These are phyloP conservation scores for Globisporangium paddicum DNA, from an alignment of 352 stramenopile genomes.

Conservation along the genomic window DNA sequence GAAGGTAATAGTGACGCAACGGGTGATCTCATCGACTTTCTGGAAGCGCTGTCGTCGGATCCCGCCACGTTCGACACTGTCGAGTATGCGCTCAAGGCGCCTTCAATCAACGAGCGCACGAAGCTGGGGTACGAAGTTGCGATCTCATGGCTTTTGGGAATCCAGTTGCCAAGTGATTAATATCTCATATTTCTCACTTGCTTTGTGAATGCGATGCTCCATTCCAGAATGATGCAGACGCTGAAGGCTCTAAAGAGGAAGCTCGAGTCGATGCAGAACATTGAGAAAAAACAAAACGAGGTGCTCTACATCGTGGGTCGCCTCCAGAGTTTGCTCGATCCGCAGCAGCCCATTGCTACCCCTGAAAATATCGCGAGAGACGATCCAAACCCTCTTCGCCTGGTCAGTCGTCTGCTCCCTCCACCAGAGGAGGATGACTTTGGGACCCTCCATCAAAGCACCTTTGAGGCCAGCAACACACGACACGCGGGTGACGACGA, in stretches of 20 bases:
- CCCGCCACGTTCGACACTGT: constrained; percentile 10
- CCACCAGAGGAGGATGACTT: constrained; percentile 12
- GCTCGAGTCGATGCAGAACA: background rate
- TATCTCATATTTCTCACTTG: background rate
- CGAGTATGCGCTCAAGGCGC: background rate
- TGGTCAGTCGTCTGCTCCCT: background rate
- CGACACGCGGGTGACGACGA: constrained; percentile 2
- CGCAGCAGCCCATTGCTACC: background rate
- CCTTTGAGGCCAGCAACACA: background rate
- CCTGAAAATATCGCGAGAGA: background rate
- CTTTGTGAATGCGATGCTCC: background rate
- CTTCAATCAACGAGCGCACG: constrained; percentile 8
- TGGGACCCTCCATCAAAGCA: background rate
- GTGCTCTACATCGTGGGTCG: background rate
- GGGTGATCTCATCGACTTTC: constrained; percentile 32
- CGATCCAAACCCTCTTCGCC: background rate
- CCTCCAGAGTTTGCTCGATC: constrained; percentile 9
- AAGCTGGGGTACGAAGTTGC: constrained; percentile 3
- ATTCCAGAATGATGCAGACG: constrained; percentile 3
- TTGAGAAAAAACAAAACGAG: background rate
- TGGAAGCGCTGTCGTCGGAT: constrained; percentile 35
- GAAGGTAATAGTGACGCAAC: constrained; percentile 15
- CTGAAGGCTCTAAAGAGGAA: constrained; percentile 5
- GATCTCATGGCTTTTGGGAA: too few species aligned
- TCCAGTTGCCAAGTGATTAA: too few species aligned